These are phyloP conservation scores for Quercus berberidifolia DNA, from an alignment of 306 rosid genomes.

Conservation along the genomic window DNA sequence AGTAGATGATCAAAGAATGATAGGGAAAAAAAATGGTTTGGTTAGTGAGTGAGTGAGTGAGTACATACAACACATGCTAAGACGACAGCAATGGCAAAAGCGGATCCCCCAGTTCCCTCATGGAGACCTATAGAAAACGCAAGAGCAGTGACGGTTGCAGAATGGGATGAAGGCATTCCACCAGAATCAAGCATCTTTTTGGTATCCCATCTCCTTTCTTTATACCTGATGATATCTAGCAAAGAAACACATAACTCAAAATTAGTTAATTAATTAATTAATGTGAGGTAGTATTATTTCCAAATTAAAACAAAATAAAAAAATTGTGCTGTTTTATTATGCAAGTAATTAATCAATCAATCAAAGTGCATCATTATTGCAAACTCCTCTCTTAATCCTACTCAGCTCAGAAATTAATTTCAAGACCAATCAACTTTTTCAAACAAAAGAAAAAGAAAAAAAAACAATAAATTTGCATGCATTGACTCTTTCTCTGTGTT, in stretches of 20 bases:
- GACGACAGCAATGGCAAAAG: constrained; percentile 74
- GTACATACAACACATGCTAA: constrained; percentile 74
- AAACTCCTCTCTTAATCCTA: not conserved
- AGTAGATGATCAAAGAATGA: not conserved
- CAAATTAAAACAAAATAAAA: not conserved
- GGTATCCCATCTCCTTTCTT: constrained; percentile 90
- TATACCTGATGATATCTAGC: constrained; percentile 63
- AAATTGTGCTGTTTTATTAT: not conserved
- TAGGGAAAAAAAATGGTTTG: not conserved
- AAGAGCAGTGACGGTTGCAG: constrained; percentile 78
- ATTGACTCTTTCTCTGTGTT: not conserved
- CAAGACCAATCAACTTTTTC: not conserved
- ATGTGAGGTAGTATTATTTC: too few species aligned
- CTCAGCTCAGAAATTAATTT: not conserved
- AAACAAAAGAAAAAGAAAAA: not conserved
- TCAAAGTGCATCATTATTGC: not conserved
- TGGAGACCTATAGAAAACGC: constrained; percentile 65
- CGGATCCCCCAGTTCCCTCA: constrained; percentile 68
- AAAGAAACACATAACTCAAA: constrained; percentile 6
- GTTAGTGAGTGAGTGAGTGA: not conserved
- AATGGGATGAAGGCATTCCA: constrained; percentile 95
- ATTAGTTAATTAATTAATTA: too few species aligned
- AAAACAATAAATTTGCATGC: not conserved
- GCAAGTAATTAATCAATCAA: too few species aligned
- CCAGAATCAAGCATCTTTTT: constrained; percentile 83